Evolutionary conservation across 768 basidiomycete species (phyloP).

Genomic region (Rhizopogon vesiculosus): DNA sequence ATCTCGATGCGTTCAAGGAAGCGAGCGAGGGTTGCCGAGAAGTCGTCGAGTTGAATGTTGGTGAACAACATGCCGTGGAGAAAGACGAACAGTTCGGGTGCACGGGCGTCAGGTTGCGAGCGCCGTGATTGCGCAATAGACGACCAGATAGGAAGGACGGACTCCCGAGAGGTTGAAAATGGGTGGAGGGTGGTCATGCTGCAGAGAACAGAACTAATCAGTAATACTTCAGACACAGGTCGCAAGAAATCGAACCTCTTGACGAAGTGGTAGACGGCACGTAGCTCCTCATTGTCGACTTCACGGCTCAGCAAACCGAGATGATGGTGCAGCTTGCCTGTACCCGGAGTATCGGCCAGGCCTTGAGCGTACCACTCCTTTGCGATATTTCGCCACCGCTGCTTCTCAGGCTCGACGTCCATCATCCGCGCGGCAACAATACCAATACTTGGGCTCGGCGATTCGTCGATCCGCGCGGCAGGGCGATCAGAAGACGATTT

Average conservation of each 20-base stretch:
- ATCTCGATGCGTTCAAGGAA: conserved; percentile 85
- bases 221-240: background rate
- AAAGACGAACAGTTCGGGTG: conserved; percentile 80
- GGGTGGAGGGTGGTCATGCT: conserved; percentile 93
- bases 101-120: conserved; percentile 66
- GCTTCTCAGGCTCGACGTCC: conserved; percentile 87
- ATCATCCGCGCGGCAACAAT: conserved; percentile 74
- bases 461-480: conserved; percentile 57
- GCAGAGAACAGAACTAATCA: background rate
- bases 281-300: conserved; percentile 74
- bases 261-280: conserved; percentile 88
- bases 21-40: conserved; percentile 72
- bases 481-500: conserved; percentile 40
- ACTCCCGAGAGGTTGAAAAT: conserved; percentile 84
- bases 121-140: conserved; percentile 57
- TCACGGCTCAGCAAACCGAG: conserved; percentile 85
- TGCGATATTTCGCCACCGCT: conserved; percentile 86
- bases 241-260: conserved; percentile 65
- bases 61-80: conserved; percentile 98
- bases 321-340: conserved; percentile 92
- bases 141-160: conserved; percentile 87
- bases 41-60: conserved; percentile 90
- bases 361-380: conserved; percentile 91
- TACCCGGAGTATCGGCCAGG: conserved; percentile 85
- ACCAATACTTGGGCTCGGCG: conserved; percentile 76